A percentile compares a stretch with the other conserved stretches of the same genome.
These are phyloP conservation scores for Arabidopsis thaliana DNA, from an alignment of 345 rosid species.

Conservation along the genomic window TAIR10.1 NC_003070.9:4586501-4587000, in stretches of 20 bases:
- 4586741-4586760: constrained; percentile 28
- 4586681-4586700: constrained; percentile 45
- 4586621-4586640: constrained; percentile 25
- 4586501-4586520: constrained; percentile 5
- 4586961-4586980: constrained; percentile 6
- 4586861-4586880: not conserved
- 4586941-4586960: not conserved
- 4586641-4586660: constrained; percentile 30
- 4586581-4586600: constrained; percentile 20
- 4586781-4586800: not conserved
- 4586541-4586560: constrained; percentile 35
- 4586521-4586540: constrained; percentile 11
- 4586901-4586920: not conserved
- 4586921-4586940: constrained; percentile 6
- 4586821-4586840: not conserved
- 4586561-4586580: constrained; percentile 21
- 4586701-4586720: constrained; percentile 20
- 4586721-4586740: not conserved
- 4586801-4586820: no score
- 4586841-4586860: not conserved
- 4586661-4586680: constrained; percentile 25
- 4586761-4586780: constrained; percentile 18
- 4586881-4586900: not conserved
- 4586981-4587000: not conserved
- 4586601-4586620: constrained; percentile 32